Percentiles rank a stretch among this genome's conserved stretches.
These are phyloP conservation scores for Phytophthora niederhauseri DNA, from an alignment of 352 stramenopile genomes.

Conservation along the genomic window DNA sequence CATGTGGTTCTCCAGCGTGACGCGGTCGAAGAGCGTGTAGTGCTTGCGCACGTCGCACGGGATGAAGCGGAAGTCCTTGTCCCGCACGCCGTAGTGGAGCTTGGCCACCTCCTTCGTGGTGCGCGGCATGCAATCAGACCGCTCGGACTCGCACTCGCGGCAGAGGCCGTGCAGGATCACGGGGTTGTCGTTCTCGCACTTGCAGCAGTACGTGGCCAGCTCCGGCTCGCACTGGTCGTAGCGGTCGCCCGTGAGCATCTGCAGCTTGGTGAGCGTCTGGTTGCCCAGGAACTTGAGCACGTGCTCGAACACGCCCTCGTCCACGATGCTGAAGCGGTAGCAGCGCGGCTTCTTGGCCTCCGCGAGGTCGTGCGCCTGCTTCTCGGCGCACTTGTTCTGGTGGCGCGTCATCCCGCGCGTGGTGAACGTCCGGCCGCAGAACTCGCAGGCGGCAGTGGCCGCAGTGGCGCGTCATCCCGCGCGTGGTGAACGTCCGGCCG, in stretches of 20 bases:
- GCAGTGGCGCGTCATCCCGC: constrained; percentile 26
- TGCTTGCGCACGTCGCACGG: constrained; percentile 1
- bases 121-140: constrained; percentile 17
- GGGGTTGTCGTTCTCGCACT: constrained; percentile 40
- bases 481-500: constrained; percentile 19
- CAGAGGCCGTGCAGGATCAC: constrained; percentile 17
- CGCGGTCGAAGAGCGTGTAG: constrained; percentile 29
- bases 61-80: constrained; percentile 16
- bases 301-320: constrained; percentile 18
- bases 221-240: constrained; percentile 22
- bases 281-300: constrained; percentile 33
- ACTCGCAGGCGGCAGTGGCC: constrained; percentile 13
- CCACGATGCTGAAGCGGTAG: constrained; percentile 28
- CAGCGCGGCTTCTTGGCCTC: constrained; percentile 11
- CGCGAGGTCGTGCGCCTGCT: constrained; percentile 4
- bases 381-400: constrained; percentile 23
- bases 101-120: constrained; percentile 25
- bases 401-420: constrained; percentile 23
- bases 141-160: constrained; percentile 13
- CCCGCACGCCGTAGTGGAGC: constrained; percentile 16
- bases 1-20: constrained; percentile 26
- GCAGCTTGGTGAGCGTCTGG: constrained; percentile 39
- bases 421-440: constrained; percentile 26
- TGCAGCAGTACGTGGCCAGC: constrained; percentile 25
- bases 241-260: constrained; percentile 27